These are phyloP conservation scores for Globisporangium abappressorium DNA, from an alignment of 352 stramenopile genomes.

Conservation along the genomic window DNA sequence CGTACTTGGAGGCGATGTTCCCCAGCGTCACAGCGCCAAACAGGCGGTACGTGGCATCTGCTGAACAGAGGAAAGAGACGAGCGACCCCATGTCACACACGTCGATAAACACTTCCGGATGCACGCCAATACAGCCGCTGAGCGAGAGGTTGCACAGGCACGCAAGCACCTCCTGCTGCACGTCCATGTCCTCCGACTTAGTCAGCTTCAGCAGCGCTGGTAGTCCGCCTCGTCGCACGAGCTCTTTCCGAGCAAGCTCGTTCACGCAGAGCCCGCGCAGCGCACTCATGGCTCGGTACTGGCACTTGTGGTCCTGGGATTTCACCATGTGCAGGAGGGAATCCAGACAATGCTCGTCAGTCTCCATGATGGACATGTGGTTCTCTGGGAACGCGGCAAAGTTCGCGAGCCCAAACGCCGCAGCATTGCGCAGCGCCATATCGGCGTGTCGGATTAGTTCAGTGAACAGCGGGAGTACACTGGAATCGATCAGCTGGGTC, in stretches of 20 bases:
- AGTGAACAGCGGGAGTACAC: slow-evolving; percentile 67
- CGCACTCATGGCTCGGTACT: slow-evolving; percentile 88
- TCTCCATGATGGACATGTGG: slow-evolving; percentile 81
- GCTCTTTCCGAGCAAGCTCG: slow-evolving; percentile 76
- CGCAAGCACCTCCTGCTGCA: slow-evolving; percentile 95
- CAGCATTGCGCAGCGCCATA: slow-evolving; percentile 83
- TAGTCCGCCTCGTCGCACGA: slow-evolving; percentile 89
- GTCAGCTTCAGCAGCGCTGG: slow-evolving; percentile 87
- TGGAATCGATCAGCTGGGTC: slow-evolving; percentile 72
- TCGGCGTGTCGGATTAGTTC: slow-evolving; percentile 78
- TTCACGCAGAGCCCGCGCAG: slow-evolving; percentile 92
- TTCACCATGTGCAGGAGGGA: slow-evolving; percentile 51
- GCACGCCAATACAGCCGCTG: slow-evolving; percentile 91
- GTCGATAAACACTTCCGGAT: slow-evolving; percentile 87
- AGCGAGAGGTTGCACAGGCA: slow-evolving; percentile 97
- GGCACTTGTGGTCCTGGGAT: slow-evolving; percentile 74
- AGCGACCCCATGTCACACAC: slow-evolving; percentile 90
- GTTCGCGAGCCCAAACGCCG: slow-evolving; percentile 92
- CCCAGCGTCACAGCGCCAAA: slow-evolving; percentile 96
- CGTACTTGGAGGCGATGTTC: slow-evolving; percentile 87
- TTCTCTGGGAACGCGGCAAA: slow-evolving; percentile 92
- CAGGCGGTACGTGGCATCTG: slow-evolving; percentile 92
- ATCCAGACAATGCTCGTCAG: slow-evolving; percentile 39
- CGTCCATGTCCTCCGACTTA: slow-evolving; percentile 91
- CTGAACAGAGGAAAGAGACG: slow-evolving; percentile 94